Base-by-base conservation (phyloP, 495 filamentous ascomycete species). In the Penicillium macrosclerotiorum region DNA sequence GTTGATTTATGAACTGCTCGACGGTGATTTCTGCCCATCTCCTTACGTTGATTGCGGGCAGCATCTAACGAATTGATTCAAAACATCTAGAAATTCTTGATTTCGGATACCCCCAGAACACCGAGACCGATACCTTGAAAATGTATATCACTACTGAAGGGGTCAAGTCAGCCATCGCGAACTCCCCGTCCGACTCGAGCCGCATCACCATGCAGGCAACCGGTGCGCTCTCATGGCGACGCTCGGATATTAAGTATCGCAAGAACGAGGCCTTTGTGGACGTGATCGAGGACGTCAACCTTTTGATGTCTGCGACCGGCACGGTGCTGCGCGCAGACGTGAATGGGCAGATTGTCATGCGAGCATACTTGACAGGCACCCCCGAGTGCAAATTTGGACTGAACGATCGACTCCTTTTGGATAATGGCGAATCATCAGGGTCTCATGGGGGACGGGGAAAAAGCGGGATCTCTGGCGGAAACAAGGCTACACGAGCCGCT, bases 61-160 rank as follows among this genome's bases (percentile, higher is more conserved):
- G n/a, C n/a, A n/a, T n/a, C n/a, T n/a, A n/a, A n/a, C n/a, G n/a
- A n/a, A n/a, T n/a, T n/a, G n/a, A n/a, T n/a, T n/a, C n/a, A n/a
- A n/a, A n/a, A 3, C 34, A 8, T 24, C 30, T 60, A 96, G 93
- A 99, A 70, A 96, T 99, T 55, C 81, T 99, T 59, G 94, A 99
- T 69, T 99, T 97, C 63, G 94, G 94, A 57, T 99, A 99, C 65
- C 94, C 94, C 39, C 94, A 99, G 65, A 97, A 97, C 67, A 97
- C 94, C 54, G 94, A 99, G 72, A 92, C 91, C 30, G 94, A 99
- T 63, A 99, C 94, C 13, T 78, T 99, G 47, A 99, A 97, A 74
- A 96, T 97, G 92, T 97, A 99, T 74, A 99, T 99, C 69, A 99
- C 94, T 11, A 97, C 94, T 37, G 94, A 99, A 72, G 93, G 94